A percentile compares a stretch with the other conserved stretches of the same genome.
Conservation (phyloP, 2,329 filamentous ascomycete genomes). For the Colletotrichum sp. region DNA sequence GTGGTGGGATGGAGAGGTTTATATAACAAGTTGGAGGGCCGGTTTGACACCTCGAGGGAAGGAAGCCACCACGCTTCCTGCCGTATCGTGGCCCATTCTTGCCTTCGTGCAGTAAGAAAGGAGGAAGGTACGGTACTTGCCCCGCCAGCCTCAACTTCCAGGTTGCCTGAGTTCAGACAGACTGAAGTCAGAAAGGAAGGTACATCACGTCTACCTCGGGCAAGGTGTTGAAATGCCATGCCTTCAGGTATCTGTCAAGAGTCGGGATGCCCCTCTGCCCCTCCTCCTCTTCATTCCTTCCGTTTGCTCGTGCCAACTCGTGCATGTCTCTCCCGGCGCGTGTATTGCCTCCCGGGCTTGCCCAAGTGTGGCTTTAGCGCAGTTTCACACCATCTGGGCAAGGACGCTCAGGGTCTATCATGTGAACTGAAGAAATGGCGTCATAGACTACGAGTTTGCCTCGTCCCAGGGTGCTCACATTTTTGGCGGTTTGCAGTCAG, state of each 20-base stretch:
- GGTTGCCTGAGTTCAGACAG: background rate
- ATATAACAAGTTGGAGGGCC: constrained; percentile 25
- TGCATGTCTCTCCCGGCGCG: constrained; percentile 7
- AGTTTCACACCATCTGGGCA: constrained; percentile 22
- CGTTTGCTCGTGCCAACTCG: background rate
- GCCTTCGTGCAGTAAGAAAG: background rate
- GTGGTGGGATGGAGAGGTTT: constrained; percentile 24
- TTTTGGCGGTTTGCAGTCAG: background rate
- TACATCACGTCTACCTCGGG: background rate
- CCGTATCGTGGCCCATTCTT: constrained; percentile 7
- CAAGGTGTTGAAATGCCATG: background rate
- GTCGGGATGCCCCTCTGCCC: background rate
- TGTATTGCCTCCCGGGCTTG: constrained; percentile 2
- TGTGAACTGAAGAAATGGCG: constrained; percentile 21
- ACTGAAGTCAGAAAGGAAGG: background rate
- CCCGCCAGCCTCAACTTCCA: background rate
- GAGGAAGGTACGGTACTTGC: constrained; percentile 12
- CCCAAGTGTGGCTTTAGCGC: constrained; percentile 7
- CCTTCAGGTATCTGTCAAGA: background rate
- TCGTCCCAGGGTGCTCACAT: background rate
- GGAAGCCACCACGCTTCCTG: background rate
- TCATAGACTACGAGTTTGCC: constrained; percentile 13
- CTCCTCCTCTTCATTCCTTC: constrained; percentile 11
- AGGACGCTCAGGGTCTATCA: constrained; percentile 21
- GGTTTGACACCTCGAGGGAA: background rate